Base-by-base conservation (phyloP, 129 eudicot genomes). In the Lactuca saligna region DNA sequence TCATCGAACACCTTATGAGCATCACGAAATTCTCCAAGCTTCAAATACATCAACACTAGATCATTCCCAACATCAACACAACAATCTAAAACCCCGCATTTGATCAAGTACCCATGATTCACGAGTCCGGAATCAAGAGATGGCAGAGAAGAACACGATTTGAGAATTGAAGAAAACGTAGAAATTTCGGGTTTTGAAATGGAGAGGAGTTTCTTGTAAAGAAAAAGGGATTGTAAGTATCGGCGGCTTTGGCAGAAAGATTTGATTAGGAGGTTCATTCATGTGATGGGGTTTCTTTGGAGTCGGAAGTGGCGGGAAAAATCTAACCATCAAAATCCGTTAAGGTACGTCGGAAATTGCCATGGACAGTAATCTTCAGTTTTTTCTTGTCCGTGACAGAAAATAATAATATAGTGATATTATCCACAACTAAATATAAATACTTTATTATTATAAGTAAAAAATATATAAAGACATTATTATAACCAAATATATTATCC, bases 1-100 rank as follows among this genome's bases (percentile, higher is more conserved):
- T 77, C 85, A 9, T 72, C 85, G 25, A 81, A 81, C 85, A 77
- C 63, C 73, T 71, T 57, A 33, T 35, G 62, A 17, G 82, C 82
- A 56, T 57, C 32, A 3, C 54, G 5, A 54, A 13, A 64, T 33
- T 63, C 48, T 49, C 62, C 73, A 25, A 50, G 73, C 33, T 75
- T 65, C 46, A 75, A 12, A 70, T 80, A 80, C 84, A 75, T 64
- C 3, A 4, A 15, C 3, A 70, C 34, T 16, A 81, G 61, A 48
- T 67, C 39, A 20, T 65, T 53, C 14, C 77, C 42, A 56, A 39
- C 41, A 71, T 62, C 66, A 61, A 51, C 39, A 37, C 71, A 71
- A 11, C 39, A 13, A 0, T 20, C 38, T 6, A 51, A 70, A 46
- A 31, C 54, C 10, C 85, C 78, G 17, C 7, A 42, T 81, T 75